These are phyloP conservation scores for Fusarium tjaetaba DNA, from an alignment of 2,329 filamentous ascomycete genomes.

Conservation along the genomic window DNA sequence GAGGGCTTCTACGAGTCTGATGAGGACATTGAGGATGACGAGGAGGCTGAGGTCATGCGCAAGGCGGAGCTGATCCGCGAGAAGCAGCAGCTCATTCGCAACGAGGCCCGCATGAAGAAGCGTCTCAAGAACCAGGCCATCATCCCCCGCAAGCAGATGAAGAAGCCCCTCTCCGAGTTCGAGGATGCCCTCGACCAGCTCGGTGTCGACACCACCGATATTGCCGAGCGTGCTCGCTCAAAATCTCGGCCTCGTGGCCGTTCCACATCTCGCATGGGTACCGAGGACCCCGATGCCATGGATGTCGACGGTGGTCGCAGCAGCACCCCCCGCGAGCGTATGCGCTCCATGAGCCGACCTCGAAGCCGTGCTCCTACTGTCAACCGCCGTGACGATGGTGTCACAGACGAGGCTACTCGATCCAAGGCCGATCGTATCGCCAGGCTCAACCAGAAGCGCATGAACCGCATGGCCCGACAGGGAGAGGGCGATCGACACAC, in stretches of 20 bases:
- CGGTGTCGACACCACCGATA: slow-evolving; percentile 82
- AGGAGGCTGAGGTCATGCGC: slow-evolving; percentile 85
- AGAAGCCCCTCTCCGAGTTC: slow-evolving; percentile 87
- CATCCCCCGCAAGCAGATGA: slow-evolving; percentile 83
- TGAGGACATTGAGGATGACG: slow-evolving; percentile 82
- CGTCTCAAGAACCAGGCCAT: slow-evolving; percentile 95
- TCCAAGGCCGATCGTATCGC: slow-evolving; percentile 85
- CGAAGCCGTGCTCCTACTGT: slow-evolving; percentile 71
- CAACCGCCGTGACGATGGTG: slow-evolving; percentile 81
- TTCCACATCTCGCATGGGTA: slow-evolving; percentile 69
- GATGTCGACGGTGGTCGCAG: slow-evolving; percentile 65
- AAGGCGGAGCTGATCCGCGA: slow-evolving; percentile 97
- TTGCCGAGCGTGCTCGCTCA: slow-evolving; percentile 77
- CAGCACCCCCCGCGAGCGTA: slow-evolving; percentile 61
- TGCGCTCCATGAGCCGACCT: slow-evolving; percentile 77
- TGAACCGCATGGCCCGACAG: slow-evolving; percentile 97
- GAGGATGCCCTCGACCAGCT: slow-evolving; percentile 85
- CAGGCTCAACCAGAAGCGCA: slow-evolving; percentile 96
- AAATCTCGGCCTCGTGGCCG: slow-evolving; percentile 75
- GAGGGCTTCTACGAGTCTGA: slow-evolving; percentile 95
- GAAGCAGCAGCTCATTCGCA: slow-evolving; percentile 91
- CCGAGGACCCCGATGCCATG: slow-evolving; percentile 77
- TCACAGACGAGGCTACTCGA: slow-evolving; percentile 72
- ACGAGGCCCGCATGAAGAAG: slow-evolving; percentile 95
- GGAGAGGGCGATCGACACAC: slow-evolving; percentile 96